Evolutionary conservation across 805 yeast species (phyloP), one percentile per base, ranked within the genome.

Genomic region (Scheffersomyces ergatensis): DNA sequence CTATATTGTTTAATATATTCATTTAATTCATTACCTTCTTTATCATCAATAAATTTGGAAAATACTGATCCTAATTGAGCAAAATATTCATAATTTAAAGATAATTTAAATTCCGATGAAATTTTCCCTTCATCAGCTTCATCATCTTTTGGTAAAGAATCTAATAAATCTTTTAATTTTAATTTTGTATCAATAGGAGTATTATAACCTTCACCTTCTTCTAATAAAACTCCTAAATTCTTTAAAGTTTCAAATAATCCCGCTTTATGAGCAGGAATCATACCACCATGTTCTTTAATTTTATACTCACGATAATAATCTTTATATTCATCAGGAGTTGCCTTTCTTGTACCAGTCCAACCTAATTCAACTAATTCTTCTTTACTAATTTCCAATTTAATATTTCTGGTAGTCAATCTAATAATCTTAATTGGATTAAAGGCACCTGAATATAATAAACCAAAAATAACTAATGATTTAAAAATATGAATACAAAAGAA

Each of bases 341-440:
- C 84, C 50, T 82, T 82, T 62, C 82, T 84, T 18, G 93, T 76
- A 39, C 97, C 96, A n/a, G 97, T 89, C 98, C 98, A 93, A 36
- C 98, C 98, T 50, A 90, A 67, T 3, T 64, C 62, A 25, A 80
- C 54, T 51, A 90, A 74, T 43, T 76, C 70, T 14, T 83, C 88
- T 45, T 70, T 70, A 37, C 77, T 67, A 42, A 70, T 54, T n/a
- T 62, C 55, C 26, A 43, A 44, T 38, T 54, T 51, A 35, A 72
- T 50, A 12, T 51, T 56, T 5, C 63, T 52, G 11, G 62, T 43
- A 39, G 46, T 37, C 48, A 69, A 48, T 55, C 70, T 51, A 53
- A 62, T 39, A 44, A 62, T 41, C 58, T 68, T 50, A 57, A 57
- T 47, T 26, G 98, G 98, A 63, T 93, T 92, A 64, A 84, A 76